Evolutionary conservation across 1,139 yeast species (phyloP).

Genomic region (Ogataea hybrid): DNA sequence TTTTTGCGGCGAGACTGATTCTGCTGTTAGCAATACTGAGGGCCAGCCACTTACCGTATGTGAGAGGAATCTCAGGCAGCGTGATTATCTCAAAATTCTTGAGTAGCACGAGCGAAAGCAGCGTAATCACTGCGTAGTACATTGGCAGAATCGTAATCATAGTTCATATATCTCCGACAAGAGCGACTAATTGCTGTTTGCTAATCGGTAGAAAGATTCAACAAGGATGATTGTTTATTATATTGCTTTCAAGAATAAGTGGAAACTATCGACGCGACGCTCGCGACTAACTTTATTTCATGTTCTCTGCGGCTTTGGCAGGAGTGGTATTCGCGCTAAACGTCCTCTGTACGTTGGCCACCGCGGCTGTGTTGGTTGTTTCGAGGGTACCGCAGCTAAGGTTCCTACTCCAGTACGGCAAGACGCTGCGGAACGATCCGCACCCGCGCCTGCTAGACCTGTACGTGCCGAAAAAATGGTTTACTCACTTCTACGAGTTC

Average conservation of each 20-base stretch:
- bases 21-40: neutral
- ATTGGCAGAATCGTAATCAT: constrained; percentile 15
- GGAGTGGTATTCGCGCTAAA: constrained; percentile 5
- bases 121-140: constrained; percentile 17
- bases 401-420: constrained; percentile 30
- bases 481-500: constrained; percentile 46
- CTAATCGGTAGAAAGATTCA: neutral
- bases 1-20: neutral
- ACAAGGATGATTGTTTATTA: constrained; percentile 4
- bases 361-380: constrained; percentile 21
- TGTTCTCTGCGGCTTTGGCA: neutral
- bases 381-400: constrained; percentile 15
- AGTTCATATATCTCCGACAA: constrained; percentile 1
- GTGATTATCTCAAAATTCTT: constrained; percentile 12
- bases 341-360: constrained; percentile 15
- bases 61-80: constrained; percentile 8
- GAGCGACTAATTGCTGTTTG: neutral
- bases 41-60: constrained; percentile 8
- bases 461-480: constrained; percentile 50
- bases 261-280: constrained; percentile 11
- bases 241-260: constrained; percentile 4
- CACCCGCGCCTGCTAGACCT: constrained; percentile 11
- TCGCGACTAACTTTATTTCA: neutral
- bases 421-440: constrained; percentile 19
- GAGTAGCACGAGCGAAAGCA: constrained; percentile 15